These are phyloP conservation scores for Parmelia sp. DNA, from an alignment of 495 filamentous ascomycete genomes.

Conservation along the genomic window DNA sequence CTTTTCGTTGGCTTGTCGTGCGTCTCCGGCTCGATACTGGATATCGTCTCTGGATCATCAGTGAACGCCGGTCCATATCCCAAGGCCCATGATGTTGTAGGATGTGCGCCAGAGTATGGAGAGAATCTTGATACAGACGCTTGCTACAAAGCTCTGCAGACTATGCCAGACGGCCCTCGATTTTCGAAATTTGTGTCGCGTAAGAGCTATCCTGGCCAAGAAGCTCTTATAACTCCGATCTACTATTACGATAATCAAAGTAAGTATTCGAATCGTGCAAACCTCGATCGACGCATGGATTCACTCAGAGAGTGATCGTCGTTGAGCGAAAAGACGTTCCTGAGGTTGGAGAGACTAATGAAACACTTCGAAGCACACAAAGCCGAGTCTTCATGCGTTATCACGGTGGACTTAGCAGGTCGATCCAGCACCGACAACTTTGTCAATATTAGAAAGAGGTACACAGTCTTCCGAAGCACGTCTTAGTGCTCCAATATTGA, in stretches of 20 bases:
- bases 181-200: neutral
- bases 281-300: neutral
- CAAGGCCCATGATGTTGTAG: neutral
- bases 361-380: neutral
- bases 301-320: neutral
- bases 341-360: neutral
- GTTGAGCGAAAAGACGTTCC: neutral
- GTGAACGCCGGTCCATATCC: neutral
- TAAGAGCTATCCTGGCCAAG: slow-evolving; percentile 1
- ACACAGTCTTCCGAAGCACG: neutral
- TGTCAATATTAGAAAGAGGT: neutral
- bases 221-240: neutral
- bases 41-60: neutral
- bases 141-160: neutral
- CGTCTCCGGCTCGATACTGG: neutral
- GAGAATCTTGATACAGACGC: neutral
- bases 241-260: neutral
- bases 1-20: neutral
- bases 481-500: neutral
- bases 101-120: slow-evolving; percentile 1
- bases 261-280: neutral
- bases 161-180: neutral
- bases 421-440: neutral
- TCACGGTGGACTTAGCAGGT: neutral
- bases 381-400: neutral